Evolutionary conservation across 345 rosid genomes (phyloP).

Genomic region (Linum trigynum): DNA sequence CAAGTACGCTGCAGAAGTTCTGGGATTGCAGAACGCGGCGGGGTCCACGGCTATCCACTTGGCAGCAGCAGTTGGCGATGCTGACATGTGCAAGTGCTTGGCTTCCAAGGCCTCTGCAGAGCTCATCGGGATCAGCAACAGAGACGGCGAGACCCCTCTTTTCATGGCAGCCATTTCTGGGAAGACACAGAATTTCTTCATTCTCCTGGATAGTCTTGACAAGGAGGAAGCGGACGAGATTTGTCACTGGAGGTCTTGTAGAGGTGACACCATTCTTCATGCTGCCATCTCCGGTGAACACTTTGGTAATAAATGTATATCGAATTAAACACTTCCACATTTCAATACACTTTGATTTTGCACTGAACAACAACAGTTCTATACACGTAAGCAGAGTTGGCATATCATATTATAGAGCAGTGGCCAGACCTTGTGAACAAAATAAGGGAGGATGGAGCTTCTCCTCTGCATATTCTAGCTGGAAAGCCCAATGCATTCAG

Average conservation of each 20-base stretch:
- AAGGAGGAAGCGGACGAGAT: background rate
- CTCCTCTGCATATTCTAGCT: conserved; percentile 19
- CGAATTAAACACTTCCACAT: no score
- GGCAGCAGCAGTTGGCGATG: conserved; percentile 19
- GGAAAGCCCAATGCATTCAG: conserved; percentile 14
- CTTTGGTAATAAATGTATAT: conserved; percentile 8
- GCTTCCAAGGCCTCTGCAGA: background rate
- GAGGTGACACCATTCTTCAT: conserved; percentile 25
- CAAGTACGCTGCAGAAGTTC: background rate
- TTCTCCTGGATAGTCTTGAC: background rate
- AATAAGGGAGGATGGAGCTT: conserved; percentile 1
- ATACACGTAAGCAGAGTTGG: conserved; percentile 9
- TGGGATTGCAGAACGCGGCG: conserved; percentile 11
- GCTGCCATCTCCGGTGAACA: conserved; percentile 18
- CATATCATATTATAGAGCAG: conserved; percentile 7
- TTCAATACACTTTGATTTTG: no score
- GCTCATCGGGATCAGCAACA: conserved; percentile 3
- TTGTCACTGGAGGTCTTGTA: background rate
- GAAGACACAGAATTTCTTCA: conserved; percentile 15
- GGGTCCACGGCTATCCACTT: conserved; percentile 22
- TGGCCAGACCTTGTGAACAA: conserved; percentile 9
- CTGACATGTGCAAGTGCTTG: conserved; percentile 15
- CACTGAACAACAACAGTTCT: no score
- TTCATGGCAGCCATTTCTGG: conserved; percentile 18
- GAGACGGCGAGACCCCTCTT: conserved; percentile 19